Evolutionary conservation across 192 early-diverging fungal genomes (phyloP).

Genomic region (Jimgerdemannia lactiflua): DNA sequence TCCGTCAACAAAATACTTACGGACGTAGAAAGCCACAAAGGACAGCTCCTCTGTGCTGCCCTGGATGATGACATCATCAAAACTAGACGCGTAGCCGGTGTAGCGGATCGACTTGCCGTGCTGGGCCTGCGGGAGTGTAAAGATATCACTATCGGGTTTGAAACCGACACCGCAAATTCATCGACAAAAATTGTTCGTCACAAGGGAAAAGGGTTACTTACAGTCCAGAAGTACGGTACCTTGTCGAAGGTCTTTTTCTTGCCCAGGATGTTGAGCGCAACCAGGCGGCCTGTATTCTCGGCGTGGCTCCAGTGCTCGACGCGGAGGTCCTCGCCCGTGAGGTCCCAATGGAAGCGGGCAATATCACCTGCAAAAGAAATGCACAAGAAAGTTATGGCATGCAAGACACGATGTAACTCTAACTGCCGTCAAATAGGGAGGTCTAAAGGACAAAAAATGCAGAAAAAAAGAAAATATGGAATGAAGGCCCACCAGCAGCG

Average conservation of each 20-base stretch:
- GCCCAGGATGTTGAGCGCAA: slow-evolving; percentile 22
- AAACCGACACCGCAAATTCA: background rate
- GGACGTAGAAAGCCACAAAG: slow-evolving; percentile 29
- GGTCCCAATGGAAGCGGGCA: slow-evolving; percentile 44
- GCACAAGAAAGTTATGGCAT: background rate
- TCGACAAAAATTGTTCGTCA: no score
- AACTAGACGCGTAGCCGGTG: slow-evolving; percentile 45
- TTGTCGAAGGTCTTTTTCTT: slow-evolving; percentile 34
- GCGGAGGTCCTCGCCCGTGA: slow-evolving; percentile 38
- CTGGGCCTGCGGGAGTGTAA: slow-evolving; percentile 21
- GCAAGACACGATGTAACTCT: background rate
- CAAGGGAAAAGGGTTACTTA: slow-evolving; percentile 1
- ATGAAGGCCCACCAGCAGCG: slow-evolving; percentile 34
- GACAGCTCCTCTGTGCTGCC: slow-evolving; percentile 23
- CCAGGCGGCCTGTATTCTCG: slow-evolving; percentile 31
- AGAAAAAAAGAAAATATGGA: no score
- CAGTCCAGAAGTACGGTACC: slow-evolving; percentile 60
- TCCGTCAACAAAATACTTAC: slow-evolving; percentile 13
- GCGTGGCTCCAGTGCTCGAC: slow-evolving; percentile 60
- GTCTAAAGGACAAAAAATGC: background rate
- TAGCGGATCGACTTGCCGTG: slow-evolving; percentile 53
- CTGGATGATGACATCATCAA: slow-evolving; percentile 50
- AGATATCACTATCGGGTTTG: background rate
- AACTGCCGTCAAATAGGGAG: no score
- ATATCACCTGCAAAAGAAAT: slow-evolving; percentile 43